Base-by-base conservation (phyloP, 2,329 filamentous ascomycete species). In the Beauveria bassiana region DNA sequence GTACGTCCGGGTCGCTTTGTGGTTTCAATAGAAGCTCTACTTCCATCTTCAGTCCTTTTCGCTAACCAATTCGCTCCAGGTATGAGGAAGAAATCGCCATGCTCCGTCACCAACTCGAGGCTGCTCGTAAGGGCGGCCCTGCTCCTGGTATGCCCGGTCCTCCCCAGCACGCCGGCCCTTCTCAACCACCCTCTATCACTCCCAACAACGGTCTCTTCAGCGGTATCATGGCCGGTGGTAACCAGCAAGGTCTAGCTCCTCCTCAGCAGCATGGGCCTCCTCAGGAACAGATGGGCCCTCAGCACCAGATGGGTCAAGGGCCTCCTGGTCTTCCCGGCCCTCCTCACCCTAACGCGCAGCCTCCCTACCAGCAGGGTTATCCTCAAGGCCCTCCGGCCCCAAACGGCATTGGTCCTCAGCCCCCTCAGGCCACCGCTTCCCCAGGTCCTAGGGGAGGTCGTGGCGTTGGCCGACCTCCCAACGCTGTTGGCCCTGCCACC, bases 131-230 rank as follows among this genome's bases (percentile, higher is more conserved):
- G 67, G 82, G 82, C 56, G 81, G 78, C 40, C 79, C 81, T 34
- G 81, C 82, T 66, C 76, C 80, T 62, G 77, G 77, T 64, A 86
- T 91, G 70, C 83, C 83, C 65, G 88, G 86, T 18, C 86, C 87
- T 46, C 84, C 88, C 63, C 88, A 89, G 70, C 90, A 95, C 66
- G 85, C 85, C 63, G 91, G 88, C 49, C 89, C 91, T 62, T 87
- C 90, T 54, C 89, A 91, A 65, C 89, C 90, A 64, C 93, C 95
- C 42, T 93, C 91, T 55, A 90, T 98, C 67, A 91, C 92, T 31
- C 90, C 96, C 70, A 93, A 93, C 28, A 93, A 89, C 73, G 95
- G 96, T 70, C 82, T 98, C 46, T 98, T 99, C 72, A 92, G 91
- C 67, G 92, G 91, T 61, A 96, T 98, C 72, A 98, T 99, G 91